Conservation (phyloP, 129 eudicot species). For the Logfia minima region DNA sequence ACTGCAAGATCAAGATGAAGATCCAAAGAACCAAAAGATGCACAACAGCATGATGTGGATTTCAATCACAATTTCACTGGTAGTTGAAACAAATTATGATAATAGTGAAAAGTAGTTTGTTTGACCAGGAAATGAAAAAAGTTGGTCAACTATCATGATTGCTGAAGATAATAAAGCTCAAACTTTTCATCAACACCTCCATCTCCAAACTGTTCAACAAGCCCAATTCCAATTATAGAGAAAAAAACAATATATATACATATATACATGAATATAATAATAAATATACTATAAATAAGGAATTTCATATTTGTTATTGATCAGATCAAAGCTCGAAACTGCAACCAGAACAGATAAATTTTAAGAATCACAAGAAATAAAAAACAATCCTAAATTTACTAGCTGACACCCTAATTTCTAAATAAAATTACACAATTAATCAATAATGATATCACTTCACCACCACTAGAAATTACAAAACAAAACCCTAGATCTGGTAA, state of each 20-base stretch:
- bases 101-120: background rate
- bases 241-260: background rate
- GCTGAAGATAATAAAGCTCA: background rate
- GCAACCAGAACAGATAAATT: background rate
- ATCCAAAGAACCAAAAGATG: background rate
- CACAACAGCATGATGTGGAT: background rate
- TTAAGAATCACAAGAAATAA: background rate
- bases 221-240: background rate
- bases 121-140: conserved; percentile 11
- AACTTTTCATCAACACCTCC: conserved; percentile 11
- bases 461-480: background rate
- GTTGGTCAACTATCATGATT: conserved; percentile 30
- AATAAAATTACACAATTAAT: conserved; percentile 1
- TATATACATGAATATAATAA: no score
- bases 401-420: conserved; percentile 14
- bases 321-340: conserved; percentile 9
- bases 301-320: conserved; percentile 18
- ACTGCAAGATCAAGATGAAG: conserved; percentile 8
- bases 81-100: background rate
- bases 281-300: background rate
- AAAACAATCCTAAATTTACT: conserved; percentile 1
- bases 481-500: conserved; percentile 14
- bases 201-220: conserved; percentile 16
- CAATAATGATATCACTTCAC: conserved; percentile 2
- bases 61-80: background rate